A percentile compares a stretch with the other conserved stretches of the same genome.
These are phyloP conservation scores for Colletotrichum sp. DNA, from an alignment of 2,329 filamentous ascomycete genomes.

Conservation along the genomic window DNA sequence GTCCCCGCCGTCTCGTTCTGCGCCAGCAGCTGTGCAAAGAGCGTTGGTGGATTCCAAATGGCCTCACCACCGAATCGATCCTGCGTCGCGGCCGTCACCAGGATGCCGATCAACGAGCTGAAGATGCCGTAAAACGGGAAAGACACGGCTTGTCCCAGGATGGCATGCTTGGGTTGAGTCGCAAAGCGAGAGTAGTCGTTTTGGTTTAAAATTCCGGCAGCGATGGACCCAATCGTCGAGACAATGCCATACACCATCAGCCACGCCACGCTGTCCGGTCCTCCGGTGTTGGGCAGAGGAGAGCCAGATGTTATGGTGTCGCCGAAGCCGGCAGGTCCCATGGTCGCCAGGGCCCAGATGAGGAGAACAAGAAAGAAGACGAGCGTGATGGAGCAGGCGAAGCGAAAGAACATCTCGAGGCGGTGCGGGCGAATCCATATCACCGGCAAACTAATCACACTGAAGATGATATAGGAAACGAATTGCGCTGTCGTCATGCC, in stretches of 20 bases:
- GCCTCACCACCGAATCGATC: conserved; percentile 36
- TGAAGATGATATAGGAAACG: conserved; percentile 49
- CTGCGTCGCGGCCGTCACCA: conserved; percentile 45
- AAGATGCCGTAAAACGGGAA: conserved; percentile 41
- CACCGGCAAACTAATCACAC: conserved; percentile 45
- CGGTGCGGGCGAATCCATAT: conserved; percentile 49
- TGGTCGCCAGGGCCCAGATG: conserved; percentile 49
- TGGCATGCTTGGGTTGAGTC: conserved; percentile 33
- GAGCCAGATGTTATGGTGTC: conserved; percentile 28
- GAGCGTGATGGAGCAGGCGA: conserved; percentile 42
- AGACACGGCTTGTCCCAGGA: conserved; percentile 37
- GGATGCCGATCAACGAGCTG: conserved; percentile 41
- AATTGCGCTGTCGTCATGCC: conserved; percentile 51
- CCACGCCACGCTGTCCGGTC: conserved; percentile 37
- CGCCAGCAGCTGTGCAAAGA: conserved; percentile 36
- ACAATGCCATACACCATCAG: conserved; percentile 41
- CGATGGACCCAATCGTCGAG: conserved; percentile 41
- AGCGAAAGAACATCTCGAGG: conserved; percentile 45
- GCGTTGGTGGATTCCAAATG: conserved; percentile 42
- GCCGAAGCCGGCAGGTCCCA: conserved; percentile 44
- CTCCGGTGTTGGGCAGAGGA: conserved; percentile 28
- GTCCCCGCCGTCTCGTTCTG: conserved; percentile 35
- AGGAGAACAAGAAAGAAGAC: conserved; percentile 46
- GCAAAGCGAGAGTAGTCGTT: conserved; percentile 43
- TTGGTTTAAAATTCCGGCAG: conserved; percentile 42